Conservation (phyloP, 2,329 filamentous ascomycete genomes). For the Dactylellina haptotyla region DNA sequence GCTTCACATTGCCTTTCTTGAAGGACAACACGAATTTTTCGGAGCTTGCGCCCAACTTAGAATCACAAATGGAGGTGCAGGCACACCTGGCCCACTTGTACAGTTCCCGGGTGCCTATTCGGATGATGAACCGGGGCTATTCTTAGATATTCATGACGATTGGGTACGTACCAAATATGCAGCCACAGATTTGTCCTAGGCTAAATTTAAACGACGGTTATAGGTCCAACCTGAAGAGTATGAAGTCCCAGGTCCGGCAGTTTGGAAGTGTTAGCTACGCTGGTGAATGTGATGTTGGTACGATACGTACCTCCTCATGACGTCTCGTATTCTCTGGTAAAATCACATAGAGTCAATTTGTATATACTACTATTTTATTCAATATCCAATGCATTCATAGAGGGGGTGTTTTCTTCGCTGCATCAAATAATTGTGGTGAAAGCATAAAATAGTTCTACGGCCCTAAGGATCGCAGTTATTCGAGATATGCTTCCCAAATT, state of each 20-base stretch:
- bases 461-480: no score
- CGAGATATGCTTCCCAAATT: no score
- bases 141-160: slow-evolving; percentile 55
- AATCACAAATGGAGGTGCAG: slow-evolving; percentile 61
- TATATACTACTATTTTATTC: no score
- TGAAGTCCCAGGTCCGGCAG: slow-evolving; percentile 54
- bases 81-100: slow-evolving; percentile 60
- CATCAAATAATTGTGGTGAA: no score
- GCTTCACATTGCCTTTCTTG: slow-evolving; percentile 62
- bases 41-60: slow-evolving; percentile 64
- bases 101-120: slow-evolving; percentile 62
- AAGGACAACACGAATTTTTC: slow-evolving; percentile 63
- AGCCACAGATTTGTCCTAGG: background rate
- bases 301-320: no score
- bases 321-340: no score
- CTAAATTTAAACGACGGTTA: no score
- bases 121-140: slow-evolving; percentile 52
- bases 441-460: no score
- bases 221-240: slow-evolving; percentile 49
- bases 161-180: slow-evolving; percentile 13
- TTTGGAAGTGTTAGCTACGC: slow-evolving; percentile 51
- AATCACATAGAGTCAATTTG: no score
- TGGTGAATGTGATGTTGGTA: no score
- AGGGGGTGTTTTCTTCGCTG: no score
- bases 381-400: no score